A percentile compares a stretch with the other conserved stretches of the same genome.
Conservation (phyloP, 1,139 yeast species). For the Lodderomyces beijingensis region DNA sequence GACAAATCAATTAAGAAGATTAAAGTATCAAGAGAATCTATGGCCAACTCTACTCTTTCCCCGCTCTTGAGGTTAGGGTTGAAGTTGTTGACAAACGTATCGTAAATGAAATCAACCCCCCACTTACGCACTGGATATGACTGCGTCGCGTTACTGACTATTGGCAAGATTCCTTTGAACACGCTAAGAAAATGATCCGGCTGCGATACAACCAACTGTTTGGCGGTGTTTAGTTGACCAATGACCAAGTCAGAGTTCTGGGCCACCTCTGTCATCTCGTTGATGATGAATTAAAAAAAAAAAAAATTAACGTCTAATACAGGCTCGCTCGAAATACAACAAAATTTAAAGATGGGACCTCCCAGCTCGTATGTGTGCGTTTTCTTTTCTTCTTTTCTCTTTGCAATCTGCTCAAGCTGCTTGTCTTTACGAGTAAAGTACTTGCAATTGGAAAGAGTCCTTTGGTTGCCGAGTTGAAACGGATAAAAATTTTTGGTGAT, state of each 20-base stretch:
- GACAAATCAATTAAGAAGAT: constrained; percentile 23
- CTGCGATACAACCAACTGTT: constrained; percentile 42
- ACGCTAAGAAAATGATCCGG: constrained; percentile 50
- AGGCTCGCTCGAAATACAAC: no score
- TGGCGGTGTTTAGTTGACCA: constrained; percentile 49
- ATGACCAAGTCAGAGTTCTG: constrained; percentile 18
- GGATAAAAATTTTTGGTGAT: no score
- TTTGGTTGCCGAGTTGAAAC: no score
- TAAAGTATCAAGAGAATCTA: constrained; percentile 35
- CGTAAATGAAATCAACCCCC: constrained; percentile 45
- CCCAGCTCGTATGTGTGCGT: no score
- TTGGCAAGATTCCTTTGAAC: constrained; percentile 47
- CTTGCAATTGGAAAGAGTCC: no score
- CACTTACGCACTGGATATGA: constrained; percentile 33
- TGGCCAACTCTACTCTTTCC: constrained; percentile 40
- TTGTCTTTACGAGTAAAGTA: no score
- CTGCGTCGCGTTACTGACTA: constrained; percentile 29
- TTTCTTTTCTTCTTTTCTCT: no score
- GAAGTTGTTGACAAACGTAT: constrained; percentile 33
- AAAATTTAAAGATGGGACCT: no score
- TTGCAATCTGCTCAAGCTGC: no score
- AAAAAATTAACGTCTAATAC: no score
- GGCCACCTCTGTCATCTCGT: constrained; percentile 4
- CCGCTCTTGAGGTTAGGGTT: constrained; percentile 15
- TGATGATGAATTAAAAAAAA: no score